phyloP scores from a whole-genome alignment of 108 stramenopile genomes.

The Fragilaria crotonensis region DNA sequence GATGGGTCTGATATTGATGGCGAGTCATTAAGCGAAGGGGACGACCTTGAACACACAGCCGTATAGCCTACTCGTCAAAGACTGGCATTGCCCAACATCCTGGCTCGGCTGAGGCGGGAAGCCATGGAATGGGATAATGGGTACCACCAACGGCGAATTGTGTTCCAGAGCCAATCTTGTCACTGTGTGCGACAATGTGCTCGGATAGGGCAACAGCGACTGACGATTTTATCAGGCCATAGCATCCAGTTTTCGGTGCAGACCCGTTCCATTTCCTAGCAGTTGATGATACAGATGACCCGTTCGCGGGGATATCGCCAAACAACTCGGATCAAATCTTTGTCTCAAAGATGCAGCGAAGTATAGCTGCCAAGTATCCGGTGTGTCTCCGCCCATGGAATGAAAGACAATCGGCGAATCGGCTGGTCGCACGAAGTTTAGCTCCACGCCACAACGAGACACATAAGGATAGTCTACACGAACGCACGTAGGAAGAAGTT shows the following conservation, averaged over 20 bases:
- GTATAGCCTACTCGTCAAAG: too few relatives aligned
- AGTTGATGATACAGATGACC: conserved; percentile 34
- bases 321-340: conserved; percentile 17
- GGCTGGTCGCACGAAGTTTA: conserved; percentile 47
- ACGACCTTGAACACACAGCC: too few relatives aligned
- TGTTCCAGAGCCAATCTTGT: neutral
- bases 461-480: conserved; percentile 36
- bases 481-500: conserved; percentile 3
- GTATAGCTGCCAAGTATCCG: neutral
- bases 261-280: neutral
- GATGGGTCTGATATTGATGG: too few relatives aligned
- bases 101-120: conserved; percentile 24
- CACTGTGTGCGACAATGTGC: conserved; percentile 7
- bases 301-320: conserved; percentile 23
- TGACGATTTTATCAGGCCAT: conserved; percentile 32
- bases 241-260: too few relatives aligned
- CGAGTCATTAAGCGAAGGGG: too few relatives aligned
- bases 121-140: conserved; percentile 14
- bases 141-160: neutral
- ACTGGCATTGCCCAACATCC: conserved; percentile 37
- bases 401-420: conserved; percentile 48
- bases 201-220: conserved; percentile 34
- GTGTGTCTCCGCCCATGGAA: conserved; percentile 1
- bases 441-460: conserved; percentile 33
- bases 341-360: conserved; percentile 24